Conservation (phyloP, 768 basidiomycete genomes). For the Suillus alpinus region DNA sequence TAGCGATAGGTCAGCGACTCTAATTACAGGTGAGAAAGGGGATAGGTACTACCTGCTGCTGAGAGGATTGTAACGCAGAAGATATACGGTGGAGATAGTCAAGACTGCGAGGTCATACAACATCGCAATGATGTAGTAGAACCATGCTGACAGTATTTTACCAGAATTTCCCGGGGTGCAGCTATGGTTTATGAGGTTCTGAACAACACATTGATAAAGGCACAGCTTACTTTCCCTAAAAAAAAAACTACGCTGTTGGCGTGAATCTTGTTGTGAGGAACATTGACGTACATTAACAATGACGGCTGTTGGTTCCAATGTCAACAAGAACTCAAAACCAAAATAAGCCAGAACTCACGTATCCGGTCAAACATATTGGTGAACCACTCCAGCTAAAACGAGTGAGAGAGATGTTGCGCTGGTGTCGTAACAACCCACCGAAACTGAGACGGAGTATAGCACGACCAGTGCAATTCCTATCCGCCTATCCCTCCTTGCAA, state of each 20-base stretch:
- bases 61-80: slow-evolving; percentile 43
- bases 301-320: slow-evolving; percentile 14
- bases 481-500: slow-evolving; percentile 44
- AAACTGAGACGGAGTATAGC: slow-evolving; percentile 39
- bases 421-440: slow-evolving; percentile 33
- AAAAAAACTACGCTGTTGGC: not conserved
- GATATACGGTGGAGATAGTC: slow-evolving; percentile 46
- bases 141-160: slow-evolving; percentile 44
- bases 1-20: slow-evolving; percentile 10
- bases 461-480: slow-evolving; percentile 39
- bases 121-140: slow-evolving; percentile 58
- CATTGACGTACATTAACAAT: slow-evolving; percentile 17
- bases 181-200: slow-evolving; percentile 29
- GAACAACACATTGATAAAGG: not conserved
- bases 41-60: slow-evolving; percentile 21
- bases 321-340: slow-evolving; percentile 10
- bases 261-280: not conserved
- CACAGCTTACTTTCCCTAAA: slow-evolving; percentile 36
- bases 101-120: slow-evolving; percentile 54
- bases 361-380: slow-evolving; percentile 49
- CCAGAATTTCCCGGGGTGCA: slow-evolving; percentile 41
- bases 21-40: not conserved
- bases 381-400: slow-evolving; percentile 53
- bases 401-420: not conserved
- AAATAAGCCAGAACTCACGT: slow-evolving; percentile 36